phyloP scores from a whole-genome alignment of 164 flowering plant species.

The Kingdonia uniflora region DNA sequence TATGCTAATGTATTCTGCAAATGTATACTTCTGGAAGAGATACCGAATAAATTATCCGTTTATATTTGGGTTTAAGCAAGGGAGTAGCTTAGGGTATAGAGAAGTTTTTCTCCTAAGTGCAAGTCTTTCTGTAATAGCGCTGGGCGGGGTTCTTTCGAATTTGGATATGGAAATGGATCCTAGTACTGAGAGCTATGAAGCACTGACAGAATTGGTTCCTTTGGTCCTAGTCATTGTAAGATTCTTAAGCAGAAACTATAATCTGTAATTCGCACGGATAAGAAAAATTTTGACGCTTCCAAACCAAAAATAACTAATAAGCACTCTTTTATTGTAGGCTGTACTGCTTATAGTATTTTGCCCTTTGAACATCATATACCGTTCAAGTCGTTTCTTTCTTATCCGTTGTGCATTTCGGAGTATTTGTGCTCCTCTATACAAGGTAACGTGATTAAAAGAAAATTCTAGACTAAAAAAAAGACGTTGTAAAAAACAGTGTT shows the following conservation, averaged over 20 bases:
- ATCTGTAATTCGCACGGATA: too few species aligned
- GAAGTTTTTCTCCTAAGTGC: conserved; percentile 36
- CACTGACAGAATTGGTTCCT: conserved; percentile 44
- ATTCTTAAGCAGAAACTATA: neutral
- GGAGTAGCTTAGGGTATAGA: conserved; percentile 43
- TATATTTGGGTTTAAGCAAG: conserved; percentile 59
- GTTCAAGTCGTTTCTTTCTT: conserved; percentile 57
- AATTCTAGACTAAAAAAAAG: neutral
- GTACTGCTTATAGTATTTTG: conserved; percentile 25
- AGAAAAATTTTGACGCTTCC: too few species aligned
- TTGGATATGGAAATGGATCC: conserved; percentile 53
- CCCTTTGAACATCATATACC: conserved; percentile 55
- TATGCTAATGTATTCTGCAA: conserved; percentile 43
- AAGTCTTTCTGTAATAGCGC: conserved; percentile 29
- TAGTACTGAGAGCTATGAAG: conserved; percentile 24
- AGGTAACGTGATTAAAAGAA: conserved; percentile 24
- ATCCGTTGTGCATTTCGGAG: conserved; percentile 32
- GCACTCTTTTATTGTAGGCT: conserved; percentile 21
- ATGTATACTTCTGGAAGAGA: conserved; percentile 49
- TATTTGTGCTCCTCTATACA: conserved; percentile 56
- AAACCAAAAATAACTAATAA: too few species aligned
- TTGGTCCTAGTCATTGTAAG: conserved; percentile 20
- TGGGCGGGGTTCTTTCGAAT: conserved; percentile 37
- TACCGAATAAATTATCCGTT: conserved; percentile 52
- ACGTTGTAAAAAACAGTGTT: too few species aligned